phyloP scores from a whole-genome alignment of 768 basidiomycete genomes.

The Psilocybe tampanensis region DNA sequence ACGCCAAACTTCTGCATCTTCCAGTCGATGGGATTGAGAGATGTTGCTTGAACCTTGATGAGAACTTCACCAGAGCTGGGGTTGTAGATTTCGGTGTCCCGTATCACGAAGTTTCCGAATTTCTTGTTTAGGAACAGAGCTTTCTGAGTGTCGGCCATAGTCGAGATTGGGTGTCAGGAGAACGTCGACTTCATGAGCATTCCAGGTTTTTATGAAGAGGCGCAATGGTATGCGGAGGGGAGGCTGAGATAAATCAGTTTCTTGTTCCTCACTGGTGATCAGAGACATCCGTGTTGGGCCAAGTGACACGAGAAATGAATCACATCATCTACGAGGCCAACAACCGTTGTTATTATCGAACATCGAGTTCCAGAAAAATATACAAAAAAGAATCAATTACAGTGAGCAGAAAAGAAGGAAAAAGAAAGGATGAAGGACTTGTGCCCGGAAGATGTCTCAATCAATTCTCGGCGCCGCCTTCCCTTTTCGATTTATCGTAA shows the following conservation, averaged over 20 bases:
- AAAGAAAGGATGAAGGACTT: not conserved
- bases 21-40: not conserved
- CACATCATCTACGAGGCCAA: too few relatives aligned
- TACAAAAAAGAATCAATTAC: too few relatives aligned
- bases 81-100: not conserved
- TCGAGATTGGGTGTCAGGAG: not conserved
- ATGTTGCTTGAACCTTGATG: not conserved
- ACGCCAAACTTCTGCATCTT: not conserved
- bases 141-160: not conserved
- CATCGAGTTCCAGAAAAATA: too few relatives aligned
- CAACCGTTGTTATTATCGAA: too few relatives aligned
- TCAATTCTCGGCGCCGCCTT: constrained; percentile 13
- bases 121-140: not conserved
- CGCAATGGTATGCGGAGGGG: too few relatives aligned
- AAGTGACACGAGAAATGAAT: too few relatives aligned
- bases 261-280: too few relatives aligned
- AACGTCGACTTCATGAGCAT: too few relatives aligned
- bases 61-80: not conserved
- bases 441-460: not conserved
- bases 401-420: not conserved
- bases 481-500: constrained; percentile 72
- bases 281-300: too few relatives aligned
- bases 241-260: too few relatives aligned
- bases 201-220: too few relatives aligned
- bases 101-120: not conserved